These are phyloP conservation scores for Alternaria sp. DNA, from an alignment of 2,329 filamentous ascomycete species.

Conservation along the genomic window DNA sequence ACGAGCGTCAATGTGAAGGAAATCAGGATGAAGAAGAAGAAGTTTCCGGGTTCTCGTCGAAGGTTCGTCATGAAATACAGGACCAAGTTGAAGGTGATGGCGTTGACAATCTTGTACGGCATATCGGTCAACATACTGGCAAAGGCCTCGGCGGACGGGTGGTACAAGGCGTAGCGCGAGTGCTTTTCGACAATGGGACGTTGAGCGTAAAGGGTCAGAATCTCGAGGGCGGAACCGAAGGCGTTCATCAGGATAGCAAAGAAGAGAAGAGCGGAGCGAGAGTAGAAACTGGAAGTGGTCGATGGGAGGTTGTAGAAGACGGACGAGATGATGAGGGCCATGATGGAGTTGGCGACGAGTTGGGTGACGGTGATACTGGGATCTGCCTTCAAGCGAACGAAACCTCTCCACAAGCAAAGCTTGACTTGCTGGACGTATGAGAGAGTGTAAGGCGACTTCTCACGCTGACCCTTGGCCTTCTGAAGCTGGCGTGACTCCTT, in stretches of 20 bases:
- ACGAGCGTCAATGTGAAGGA: conserved; percentile 75
- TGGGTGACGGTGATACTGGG: conserved; percentile 75
- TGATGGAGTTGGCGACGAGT: conserved; percentile 74
- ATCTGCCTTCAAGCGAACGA: conserved; percentile 78
- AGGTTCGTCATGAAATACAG: conserved; percentile 91
- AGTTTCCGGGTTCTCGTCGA: conserved; percentile 74
- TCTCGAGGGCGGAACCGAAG: conserved; percentile 82
- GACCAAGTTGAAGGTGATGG: conserved; percentile 77
- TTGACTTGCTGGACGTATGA: conserved; percentile 77
- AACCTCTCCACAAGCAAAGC: conserved; percentile 83
- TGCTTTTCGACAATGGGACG: conserved; percentile 94
- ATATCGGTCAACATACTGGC: conserved; percentile 86
- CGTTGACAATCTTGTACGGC: conserved; percentile 81
- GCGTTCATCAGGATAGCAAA: conserved; percentile 89
- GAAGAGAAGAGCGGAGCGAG: conserved; percentile 81
- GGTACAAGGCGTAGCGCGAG: conserved; percentile 83
- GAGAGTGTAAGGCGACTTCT: conserved; percentile 82
- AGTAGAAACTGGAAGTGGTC: conserved; percentile 77
- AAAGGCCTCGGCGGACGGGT: conserved; percentile 87
- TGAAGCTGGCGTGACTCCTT: conserved; percentile 56
- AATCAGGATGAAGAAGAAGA: conserved; percentile 86
- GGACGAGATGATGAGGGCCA: conserved; percentile 79
- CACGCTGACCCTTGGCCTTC: conserved; percentile 61
- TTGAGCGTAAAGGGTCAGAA: conserved; percentile 86
- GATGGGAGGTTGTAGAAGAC: conserved; percentile 80